Base-by-base conservation (phyloP, 129 eudicot species). In the Glebionis coronaria region DNA sequence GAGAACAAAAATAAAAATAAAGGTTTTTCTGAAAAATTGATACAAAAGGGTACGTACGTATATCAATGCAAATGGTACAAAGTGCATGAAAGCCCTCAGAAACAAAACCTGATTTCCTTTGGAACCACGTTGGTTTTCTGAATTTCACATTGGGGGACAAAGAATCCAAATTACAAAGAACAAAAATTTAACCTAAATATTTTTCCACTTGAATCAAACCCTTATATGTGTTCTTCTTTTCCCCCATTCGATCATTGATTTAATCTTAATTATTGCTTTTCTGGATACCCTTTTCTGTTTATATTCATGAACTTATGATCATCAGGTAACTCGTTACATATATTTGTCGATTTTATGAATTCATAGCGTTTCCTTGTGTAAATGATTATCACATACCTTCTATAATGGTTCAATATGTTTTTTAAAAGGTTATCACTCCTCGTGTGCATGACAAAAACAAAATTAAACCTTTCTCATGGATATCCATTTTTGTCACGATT, bases 161-260 rank as follows among this genome's bases (percentile, higher is more conserved):
- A 47, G 20, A 65, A 63, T 63, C 31, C 71, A 35, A 35, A 6
- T 6, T 49, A 3, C 3, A n/a, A 14, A 70, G 44, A 12, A 21
- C 23, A 21, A 56, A 61, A 23, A n/a, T n/a, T 15, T 60, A 60
- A 35, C 76, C 58, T 19, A 49, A 71, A 71, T 15, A 18, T 19
- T 51, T n/a, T 47, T 71, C 31, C 46, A 61, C 72, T 70, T 42
- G 59, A 44, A 44, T 70, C 76, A 51, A 71, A 18, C 68, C 68
- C 68, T 19, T 60, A 3, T 51, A 20, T 46, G 27, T 27, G 21
- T 10, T 29, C 35, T 59, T 47, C 61, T 40, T 49, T 51, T 60
- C 40, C 15, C 67, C 60, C 75, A 57, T 49, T 49, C 23, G 31
- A 59, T 49, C 45, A 20, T 31, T 31, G 11, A 57, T 57, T 16